These are phyloP conservation scores for Lentinula sp. DNA, from an alignment of 768 basidiomycete genomes.

Conservation along the genomic window DNA sequence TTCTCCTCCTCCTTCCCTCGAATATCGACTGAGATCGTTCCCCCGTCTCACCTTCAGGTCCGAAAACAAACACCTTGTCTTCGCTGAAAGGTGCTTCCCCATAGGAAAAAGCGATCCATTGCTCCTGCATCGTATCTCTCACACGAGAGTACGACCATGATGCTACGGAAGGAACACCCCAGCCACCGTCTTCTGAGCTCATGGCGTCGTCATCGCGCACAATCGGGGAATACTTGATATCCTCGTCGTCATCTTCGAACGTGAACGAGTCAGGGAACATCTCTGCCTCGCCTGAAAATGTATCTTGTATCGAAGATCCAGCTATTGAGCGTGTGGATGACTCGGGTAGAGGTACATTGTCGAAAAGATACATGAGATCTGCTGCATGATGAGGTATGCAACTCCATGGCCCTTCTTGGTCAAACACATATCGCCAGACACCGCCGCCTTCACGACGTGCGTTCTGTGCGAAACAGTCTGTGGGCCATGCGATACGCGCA, in stretches of 20 bases:
- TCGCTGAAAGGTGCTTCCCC: constrained; percentile 69
- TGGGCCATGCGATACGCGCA: constrained; percentile 71
- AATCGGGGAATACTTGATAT: constrained; percentile 20
- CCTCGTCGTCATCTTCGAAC: constrained; percentile 21
- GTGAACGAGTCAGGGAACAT: constrained; percentile 25
- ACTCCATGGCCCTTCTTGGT: constrained; percentile 68
- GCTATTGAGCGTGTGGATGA: constrained; percentile 16
- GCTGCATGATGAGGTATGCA: constrained; percentile 64
- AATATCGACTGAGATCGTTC: constrained; percentile 64
- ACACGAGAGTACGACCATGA: constrained; percentile 62
- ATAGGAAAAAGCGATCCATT: constrained; percentile 72
- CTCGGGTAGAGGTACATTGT: constrained; percentile 57
- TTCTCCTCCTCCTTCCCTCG: constrained; percentile 52
- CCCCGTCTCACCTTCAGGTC: constrained; percentile 77
- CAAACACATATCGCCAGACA: constrained; percentile 81
- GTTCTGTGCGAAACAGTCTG: constrained; percentile 52
- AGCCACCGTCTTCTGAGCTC: constrained; percentile 11
- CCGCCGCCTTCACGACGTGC: constrained; percentile 47
- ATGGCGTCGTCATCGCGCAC: constrained; percentile 13
- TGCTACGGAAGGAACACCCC: constrained; percentile 48
- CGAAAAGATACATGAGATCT: constrained; percentile 75
- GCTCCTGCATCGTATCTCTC: constrained; percentile 63
- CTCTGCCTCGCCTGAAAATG: constrained; percentile 6
- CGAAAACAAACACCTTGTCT: constrained; percentile 71
- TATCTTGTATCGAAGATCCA: background rate